Evolutionary conservation across 2,329 filamentous ascomycete species (phyloP).

Genomic region (Penicillium freii): DNA sequence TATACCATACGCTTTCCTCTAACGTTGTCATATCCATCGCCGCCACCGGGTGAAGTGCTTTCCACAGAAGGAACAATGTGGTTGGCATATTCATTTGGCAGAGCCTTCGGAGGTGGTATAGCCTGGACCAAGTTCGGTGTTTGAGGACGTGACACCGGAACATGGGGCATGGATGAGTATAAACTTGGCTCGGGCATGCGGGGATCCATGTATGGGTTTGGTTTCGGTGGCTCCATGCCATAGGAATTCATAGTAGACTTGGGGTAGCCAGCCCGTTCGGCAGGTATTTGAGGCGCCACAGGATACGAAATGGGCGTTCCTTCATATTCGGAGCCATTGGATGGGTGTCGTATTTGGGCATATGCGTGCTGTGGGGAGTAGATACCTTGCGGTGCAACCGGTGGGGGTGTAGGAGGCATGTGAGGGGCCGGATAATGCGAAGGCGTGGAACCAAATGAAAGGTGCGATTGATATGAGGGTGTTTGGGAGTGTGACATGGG

Average conservation of each 20-base stretch:
- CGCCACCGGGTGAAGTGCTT: conserved; percentile 22
- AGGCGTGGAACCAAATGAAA: conserved; percentile 43
- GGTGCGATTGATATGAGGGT: conserved; percentile 40
- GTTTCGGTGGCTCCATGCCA: conserved; percentile 29
- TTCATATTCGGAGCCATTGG: conserved; percentile 36
- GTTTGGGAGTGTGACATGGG: conserved; percentile 41
- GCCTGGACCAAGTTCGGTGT: conserved; percentile 27
- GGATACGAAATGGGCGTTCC: conserved; percentile 22
- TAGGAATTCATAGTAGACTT: conserved; percentile 31
- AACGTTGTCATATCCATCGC: conserved; percentile 23
- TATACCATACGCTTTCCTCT: conserved; percentile 32
- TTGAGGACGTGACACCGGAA: conserved; percentile 25
- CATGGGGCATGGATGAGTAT: conserved; percentile 41
- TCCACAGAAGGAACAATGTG: conserved; percentile 23
- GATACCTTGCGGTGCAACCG: conserved; percentile 30
- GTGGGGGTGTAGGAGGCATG: conserved; percentile 46
- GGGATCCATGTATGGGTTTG: conserved; percentile 35
- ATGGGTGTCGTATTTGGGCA: conserved; percentile 34
- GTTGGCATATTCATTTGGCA: conserved; percentile 29
- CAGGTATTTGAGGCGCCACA: conserved; percentile 19
- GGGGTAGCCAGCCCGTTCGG: conserved; percentile 26
- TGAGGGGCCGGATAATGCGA: conserved; percentile 44
- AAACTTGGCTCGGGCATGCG: conserved; percentile 39
- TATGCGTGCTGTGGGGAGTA: conserved; percentile 40
- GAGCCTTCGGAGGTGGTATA: conserved; percentile 40